Percentiles rank a stretch among this genome's conserved stretches.
phyloP scores from a whole-genome alignment of 2,329 filamentous ascomycete genomes.

The Dactylonectria macrodidyma region DNA sequence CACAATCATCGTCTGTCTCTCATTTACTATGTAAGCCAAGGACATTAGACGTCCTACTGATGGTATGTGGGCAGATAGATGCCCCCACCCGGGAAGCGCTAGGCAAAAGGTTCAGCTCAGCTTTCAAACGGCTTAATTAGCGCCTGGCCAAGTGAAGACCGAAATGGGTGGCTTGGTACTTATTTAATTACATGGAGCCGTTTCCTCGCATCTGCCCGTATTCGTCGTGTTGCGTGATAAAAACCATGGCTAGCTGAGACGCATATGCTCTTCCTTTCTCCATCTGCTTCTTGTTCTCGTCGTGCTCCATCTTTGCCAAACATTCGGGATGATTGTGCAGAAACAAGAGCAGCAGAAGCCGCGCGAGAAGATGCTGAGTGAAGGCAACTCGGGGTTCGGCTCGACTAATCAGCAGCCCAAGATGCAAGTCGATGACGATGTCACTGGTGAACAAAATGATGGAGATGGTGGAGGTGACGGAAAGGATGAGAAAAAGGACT shows the following conservation, averaged over 20 bases:
- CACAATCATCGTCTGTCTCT: not conserved
- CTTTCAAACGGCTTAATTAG: not conserved
- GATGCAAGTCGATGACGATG: conserved; percentile 14
- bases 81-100: not conserved
- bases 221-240: not conserved
- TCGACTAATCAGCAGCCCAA: not conserved
- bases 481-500: conserved; percentile 28
- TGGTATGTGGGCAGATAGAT: not conserved
- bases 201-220: not conserved
- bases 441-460: conserved; percentile 14
- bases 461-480: conserved; percentile 13
- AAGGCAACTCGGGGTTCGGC: not conserved
- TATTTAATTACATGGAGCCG: not conserved
- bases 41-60: not conserved
- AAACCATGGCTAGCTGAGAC: not conserved
- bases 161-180: not conserved
- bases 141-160: not conserved
- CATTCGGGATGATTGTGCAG: not conserved
- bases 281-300: not conserved
- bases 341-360: not conserved
- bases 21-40: not conserved
- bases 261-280: not conserved
- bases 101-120: not conserved
- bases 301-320: not conserved
- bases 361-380: not conserved